phyloP scores from a whole-genome alignment of 1,284 basidiomycete genomes.

The Lentinula novae-zelandiae region DNA sequence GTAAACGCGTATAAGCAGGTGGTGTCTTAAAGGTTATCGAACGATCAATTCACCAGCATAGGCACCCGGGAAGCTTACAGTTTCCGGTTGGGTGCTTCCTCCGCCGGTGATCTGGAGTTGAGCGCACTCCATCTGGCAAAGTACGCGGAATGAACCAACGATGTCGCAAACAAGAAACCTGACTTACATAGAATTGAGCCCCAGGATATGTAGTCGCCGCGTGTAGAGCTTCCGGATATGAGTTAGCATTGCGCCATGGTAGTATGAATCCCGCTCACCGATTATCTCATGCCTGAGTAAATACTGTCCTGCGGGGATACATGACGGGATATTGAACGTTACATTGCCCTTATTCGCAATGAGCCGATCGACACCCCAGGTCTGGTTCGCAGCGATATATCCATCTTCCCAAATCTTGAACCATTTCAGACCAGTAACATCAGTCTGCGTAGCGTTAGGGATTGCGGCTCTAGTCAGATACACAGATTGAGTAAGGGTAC shows the following conservation, averaged over 20 bases:
- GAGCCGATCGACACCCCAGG: conserved; percentile 37
- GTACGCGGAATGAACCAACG: neutral
- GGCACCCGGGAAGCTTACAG: conserved; percentile 50
- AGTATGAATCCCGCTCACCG: neutral
- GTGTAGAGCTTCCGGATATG: conserved; percentile 26
- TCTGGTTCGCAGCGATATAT: conserved; percentile 5
- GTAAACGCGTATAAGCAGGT: neutral
- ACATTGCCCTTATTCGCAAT: conserved; percentile 42
- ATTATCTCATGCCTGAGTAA: conserved; percentile 29
- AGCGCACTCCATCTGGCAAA: conserved; percentile 33
- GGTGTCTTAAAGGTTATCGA: neutral
- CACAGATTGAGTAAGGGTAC: neutral
- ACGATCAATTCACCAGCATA: conserved; percentile 28
- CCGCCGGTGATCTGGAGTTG: conserved; percentile 43
- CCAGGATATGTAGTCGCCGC: conserved; percentile 39
- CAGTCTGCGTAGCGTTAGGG: conserved; percentile 5
- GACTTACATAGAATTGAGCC: conserved; percentile 45
- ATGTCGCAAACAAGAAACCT: no score
- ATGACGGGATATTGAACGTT: conserved; percentile 35
- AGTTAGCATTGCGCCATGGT: neutral
- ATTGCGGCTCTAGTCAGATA: conserved; percentile 30
- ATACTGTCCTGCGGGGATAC: conserved; percentile 38
- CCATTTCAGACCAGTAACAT: conserved; percentile 40
- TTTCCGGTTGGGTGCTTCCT: conserved; percentile 36
- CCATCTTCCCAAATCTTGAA: conserved; percentile 45